Evolutionary conservation across 441 rosid genomes (phyloP), one percentile per base, ranked within the genome.

Genomic region (Eruca vesicaria): DNA sequence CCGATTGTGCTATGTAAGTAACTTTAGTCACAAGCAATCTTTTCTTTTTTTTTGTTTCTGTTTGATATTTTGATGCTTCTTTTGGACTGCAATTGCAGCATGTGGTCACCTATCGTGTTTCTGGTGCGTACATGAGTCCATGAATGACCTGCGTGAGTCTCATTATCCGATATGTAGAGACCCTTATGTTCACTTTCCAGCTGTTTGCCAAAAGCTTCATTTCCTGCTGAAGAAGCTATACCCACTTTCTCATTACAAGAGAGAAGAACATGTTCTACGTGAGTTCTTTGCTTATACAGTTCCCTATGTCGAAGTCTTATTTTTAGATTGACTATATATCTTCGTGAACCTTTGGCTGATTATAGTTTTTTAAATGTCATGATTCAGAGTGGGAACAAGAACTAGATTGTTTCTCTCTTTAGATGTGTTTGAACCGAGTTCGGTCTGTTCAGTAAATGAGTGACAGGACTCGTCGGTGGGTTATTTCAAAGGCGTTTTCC

Each of bases 21-120:
- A 0, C 38, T 60, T 35, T 4, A 35, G 12, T 3, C 45, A 38
- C 45, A 38, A 38, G n/a, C n/a, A 29, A 59, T 32, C 14, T 5
- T 28, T 35, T 12, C 63, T 58, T 32, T 3, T 1, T 12, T 3
- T 52, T 3, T n/a, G 10, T 9, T 0, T 11, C n/a, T 38, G n/a
- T 38, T 38, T 38, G n/a, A 38, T 48, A n/a, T 4, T 10, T 50
- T 73, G 66, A 48, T 16, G 26, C 11, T 7, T 48, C 41, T 58
- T 66, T 67, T 55, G 36, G 38, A 48, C 53, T 53, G 18, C 2
- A 41, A 64, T 4, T 77, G 82, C 82, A 94, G 98, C 87, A 56
- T 94, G 98, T 81, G 98, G 97, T 72, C 97, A 90, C 60, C 48
- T 94, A 21, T 85, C 97, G 61, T 92, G 98, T 84, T 94, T 92